Evolutionary conservation across 768 basidiomycete genomes (phyloP).

Genomic region (Austroboletus eburneus): DNA sequence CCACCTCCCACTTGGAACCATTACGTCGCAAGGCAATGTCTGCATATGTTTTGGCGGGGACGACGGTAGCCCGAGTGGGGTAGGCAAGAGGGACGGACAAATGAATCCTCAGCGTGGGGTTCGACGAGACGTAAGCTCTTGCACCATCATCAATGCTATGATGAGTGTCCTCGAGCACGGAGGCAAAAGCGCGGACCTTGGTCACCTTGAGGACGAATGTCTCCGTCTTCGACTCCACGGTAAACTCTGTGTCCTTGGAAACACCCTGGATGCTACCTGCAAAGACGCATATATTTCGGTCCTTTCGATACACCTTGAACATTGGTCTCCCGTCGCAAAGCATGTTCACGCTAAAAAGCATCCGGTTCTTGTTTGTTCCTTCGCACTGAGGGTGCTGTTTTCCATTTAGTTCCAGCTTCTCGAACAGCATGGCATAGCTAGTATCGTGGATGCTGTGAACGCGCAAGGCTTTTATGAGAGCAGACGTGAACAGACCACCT

Average conservation of each 20-base stretch:
- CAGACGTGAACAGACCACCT: conserved; percentile 19
- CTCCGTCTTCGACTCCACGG: conserved; percentile 1
- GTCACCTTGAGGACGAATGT: conserved; percentile 12
- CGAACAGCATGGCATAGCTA: conserved; percentile 10
- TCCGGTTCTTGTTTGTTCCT: conserved; percentile 11
- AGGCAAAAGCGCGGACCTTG: conserved; percentile 12
- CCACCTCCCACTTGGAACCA: conserved; percentile 9
- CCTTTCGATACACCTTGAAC: conserved; percentile 12
- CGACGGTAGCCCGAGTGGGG: conserved; percentile 4
- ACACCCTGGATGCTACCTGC: conserved; percentile 19
- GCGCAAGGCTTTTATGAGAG: conserved; percentile 14
- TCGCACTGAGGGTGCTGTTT: conserved; percentile 18
- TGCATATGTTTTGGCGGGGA: conserved; percentile 9
- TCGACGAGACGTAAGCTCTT: conserved; percentile 12
- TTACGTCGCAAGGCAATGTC: conserved; percentile 3
- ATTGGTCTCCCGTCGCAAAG: conserved; percentile 9
- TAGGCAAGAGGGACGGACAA: no score
- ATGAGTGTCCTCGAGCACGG: conserved; percentile 9
- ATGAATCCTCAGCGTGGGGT: no score
- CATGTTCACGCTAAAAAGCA: conserved; percentile 20
- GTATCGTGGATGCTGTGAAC: conserved; percentile 9
- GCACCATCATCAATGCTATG: conserved; percentile 1
- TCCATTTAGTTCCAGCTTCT: conserved; percentile 6
- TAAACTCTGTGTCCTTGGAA: conserved; percentile 12
- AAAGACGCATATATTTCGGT: conserved; percentile 8